Evolutionary conservation across 2,329 filamentous ascomycete species (phyloP), one percentile per base, ranked within the genome.

Genomic region (Arachnomyces sp.): DNA sequence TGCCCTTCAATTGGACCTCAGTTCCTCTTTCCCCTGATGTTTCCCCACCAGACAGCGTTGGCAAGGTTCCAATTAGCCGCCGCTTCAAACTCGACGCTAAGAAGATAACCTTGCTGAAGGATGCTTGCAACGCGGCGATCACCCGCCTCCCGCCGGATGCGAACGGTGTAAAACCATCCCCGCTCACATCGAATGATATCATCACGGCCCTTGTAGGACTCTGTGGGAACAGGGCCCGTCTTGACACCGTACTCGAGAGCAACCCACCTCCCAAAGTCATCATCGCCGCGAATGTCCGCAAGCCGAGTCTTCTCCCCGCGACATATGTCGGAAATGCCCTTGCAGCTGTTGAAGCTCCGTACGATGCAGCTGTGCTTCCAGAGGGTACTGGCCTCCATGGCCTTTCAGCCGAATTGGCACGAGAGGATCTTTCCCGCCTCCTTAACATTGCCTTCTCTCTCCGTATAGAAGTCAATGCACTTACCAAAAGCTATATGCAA

Each of bases 61-160:
- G 14, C 28, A 28, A 31, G 14, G 28, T 31, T 28, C 25, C 36
- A 5, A 31, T 39, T 9, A 32, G 36, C 28, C 36, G 28, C 11
- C 20, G 12, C 13, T 39, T 39, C 20, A 39, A 17, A 17, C 36
- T 39, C 28, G 31, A 13, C 20, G 28, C 28, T n/a, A 11, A 28
- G n/a, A 39, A 39, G 36, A 31, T 39, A n/a, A 31, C 36, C 25
- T 31, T 39, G 28, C 28, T 39, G 11, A 39, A 39, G 29, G 25
- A 39, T 16, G 36, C 29, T 17, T 39, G 36, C 28, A 39, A 39
- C 15, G 3, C 36, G n/a, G 14, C 8, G 7, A 11, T 13, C 14
- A 13, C 15, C 15, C 25, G n/a, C 13, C 36, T 31, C 16, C 9
- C 2, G 20, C 20, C 20, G 20, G 20, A 25, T 25, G 20, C 5